Evolutionary conservation across 2,329 filamentous ascomycete species (phyloP), one percentile per base, ranked within the genome.

Genomic region (Neopestalotiopsis rosae): DNA sequence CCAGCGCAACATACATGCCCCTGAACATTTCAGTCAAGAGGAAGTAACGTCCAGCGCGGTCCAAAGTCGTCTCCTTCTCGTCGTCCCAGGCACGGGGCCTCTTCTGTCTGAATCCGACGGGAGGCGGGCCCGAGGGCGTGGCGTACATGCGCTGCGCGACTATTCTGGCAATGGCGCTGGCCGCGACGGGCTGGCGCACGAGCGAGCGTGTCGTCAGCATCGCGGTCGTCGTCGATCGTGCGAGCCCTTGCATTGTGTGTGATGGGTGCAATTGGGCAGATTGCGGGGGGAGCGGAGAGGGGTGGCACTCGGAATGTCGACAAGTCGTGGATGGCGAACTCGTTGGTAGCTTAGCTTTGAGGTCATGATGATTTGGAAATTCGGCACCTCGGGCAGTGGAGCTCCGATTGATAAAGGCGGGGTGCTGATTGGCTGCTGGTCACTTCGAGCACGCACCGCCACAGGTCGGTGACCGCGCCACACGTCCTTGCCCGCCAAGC

Each of bases 1-100:
- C 96, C 79, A 99, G 81, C 82, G 96, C 90, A 74, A 99, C 91
- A 80, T 98, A 99, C 96, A 99, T 98, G 82, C 96, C 96, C 79
- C 96, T 91, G 81, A 94, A 88, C 92, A 98, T 96, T 88, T 99
- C 96, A 67, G 93, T 91, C 87, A 98, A 85, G 80, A 99, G 88
- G 85, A 99, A 99, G 87, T 94, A 98, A 81, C 95, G 96, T 75
- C 93, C 94, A 72, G 94, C 87, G 81, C 91, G 92, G 83, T 98
- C 94, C 75, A 97, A 84, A 45, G 92, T 89, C 72, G 87, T 90
- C 80, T 97, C 94, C 71, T 88, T 86, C 73, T 91, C 88, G 81
- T 97, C 89, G 74, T 97, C 90, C 94, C 94, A 98, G 84, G 89
- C 84, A 80, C 90, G 88, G 65, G 88, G 91, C 72, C 86, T 88